Percentiles rank a stretch among this genome's conserved stretches.
Conservation (phyloP, 2,329 filamentous ascomycete genomes). For the Stemphylium beticola region DNA sequence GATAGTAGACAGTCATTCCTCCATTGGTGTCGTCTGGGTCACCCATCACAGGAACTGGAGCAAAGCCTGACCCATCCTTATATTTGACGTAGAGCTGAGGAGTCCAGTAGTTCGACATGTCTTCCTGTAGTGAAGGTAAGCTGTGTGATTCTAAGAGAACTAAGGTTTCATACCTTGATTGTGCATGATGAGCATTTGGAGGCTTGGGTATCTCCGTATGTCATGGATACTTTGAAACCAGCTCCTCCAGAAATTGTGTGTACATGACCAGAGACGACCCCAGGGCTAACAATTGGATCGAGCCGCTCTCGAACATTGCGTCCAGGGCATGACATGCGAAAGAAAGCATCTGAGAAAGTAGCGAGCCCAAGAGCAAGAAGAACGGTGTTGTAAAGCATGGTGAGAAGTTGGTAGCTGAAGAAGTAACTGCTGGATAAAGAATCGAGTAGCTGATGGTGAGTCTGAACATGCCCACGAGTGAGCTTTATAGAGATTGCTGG, state of each 20-base stretch:
- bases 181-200: slow-evolving; percentile 70
- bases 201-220: slow-evolving; percentile 66
- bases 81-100: slow-evolving; percentile 71
- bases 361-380: slow-evolving; percentile 21
- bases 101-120: slow-evolving; percentile 75
- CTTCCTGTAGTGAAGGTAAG: slow-evolving; percentile 17
- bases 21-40: slow-evolving; percentile 52
- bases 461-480: not conserved
- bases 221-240: slow-evolving; percentile 68
- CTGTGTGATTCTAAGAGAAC: not conserved
- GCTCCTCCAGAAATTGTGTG: slow-evolving; percentile 76
- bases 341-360: slow-evolving; percentile 28
- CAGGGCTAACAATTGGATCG: slow-evolving; percentile 73
- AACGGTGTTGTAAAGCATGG: slow-evolving; percentile 25
- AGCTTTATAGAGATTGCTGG: not conserved
- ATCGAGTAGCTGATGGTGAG: not conserved
- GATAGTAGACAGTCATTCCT: slow-evolving; percentile 81
- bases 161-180: slow-evolving; percentile 56
- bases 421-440: not conserved
- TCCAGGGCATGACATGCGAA: slow-evolving; percentile 38
- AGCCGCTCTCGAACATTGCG: slow-evolving; percentile 55
- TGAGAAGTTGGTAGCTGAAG: not conserved
- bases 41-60: slow-evolving; percentile 65
- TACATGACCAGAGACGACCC: slow-evolving; percentile 64
- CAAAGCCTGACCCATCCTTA: slow-evolving; percentile 51